Conservation (phyloP, 1,284 basidiomycete genomes). For the Trametes sp. region DNA sequence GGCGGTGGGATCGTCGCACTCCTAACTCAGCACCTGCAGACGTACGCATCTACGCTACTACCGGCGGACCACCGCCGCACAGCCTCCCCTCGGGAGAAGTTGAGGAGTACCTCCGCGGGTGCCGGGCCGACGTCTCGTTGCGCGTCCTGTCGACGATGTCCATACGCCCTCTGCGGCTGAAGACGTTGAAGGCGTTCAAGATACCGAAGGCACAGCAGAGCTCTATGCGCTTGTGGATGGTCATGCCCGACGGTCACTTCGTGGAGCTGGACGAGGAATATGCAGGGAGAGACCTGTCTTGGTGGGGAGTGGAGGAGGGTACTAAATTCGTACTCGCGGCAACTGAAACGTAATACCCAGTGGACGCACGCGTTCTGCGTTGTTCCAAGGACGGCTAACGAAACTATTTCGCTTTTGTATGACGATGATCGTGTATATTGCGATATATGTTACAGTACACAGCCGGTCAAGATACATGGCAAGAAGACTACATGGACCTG, state of each 20-base stretch:
- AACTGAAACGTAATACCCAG: background rate
- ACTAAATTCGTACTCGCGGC: slow-evolving; percentile 21
- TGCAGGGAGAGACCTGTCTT: slow-evolving; percentile 62
- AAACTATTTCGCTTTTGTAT: no score
- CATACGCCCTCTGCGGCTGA: slow-evolving; percentile 57
- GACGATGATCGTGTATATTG: background rate
- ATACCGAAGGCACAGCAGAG: slow-evolving; percentile 39
- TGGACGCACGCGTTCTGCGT: no score
- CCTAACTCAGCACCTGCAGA: slow-evolving; percentile 21
- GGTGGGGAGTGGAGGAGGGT: slow-evolving; percentile 76
- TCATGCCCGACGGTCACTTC: slow-evolving; percentile 56
- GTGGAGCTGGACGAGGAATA: slow-evolving; percentile 53
- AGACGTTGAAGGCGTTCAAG: slow-evolving; percentile 44
- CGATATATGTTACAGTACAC: background rate
- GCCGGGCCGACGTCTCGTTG: slow-evolving; percentile 38
- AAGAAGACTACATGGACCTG: background rate
- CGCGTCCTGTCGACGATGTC: slow-evolving; percentile 73
- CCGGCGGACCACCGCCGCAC: slow-evolving; percentile 34
- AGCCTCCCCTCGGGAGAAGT: slow-evolving; percentile 13
- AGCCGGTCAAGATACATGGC: background rate
- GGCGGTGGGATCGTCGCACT: background rate
- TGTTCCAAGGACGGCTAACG: no score
- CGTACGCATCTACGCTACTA: slow-evolving; percentile 26
- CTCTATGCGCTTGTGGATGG: slow-evolving; percentile 58
- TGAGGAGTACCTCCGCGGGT: slow-evolving; percentile 5